Base-by-base conservation (phyloP, 257 asterid species). In the Henckelia pumila region DNA sequence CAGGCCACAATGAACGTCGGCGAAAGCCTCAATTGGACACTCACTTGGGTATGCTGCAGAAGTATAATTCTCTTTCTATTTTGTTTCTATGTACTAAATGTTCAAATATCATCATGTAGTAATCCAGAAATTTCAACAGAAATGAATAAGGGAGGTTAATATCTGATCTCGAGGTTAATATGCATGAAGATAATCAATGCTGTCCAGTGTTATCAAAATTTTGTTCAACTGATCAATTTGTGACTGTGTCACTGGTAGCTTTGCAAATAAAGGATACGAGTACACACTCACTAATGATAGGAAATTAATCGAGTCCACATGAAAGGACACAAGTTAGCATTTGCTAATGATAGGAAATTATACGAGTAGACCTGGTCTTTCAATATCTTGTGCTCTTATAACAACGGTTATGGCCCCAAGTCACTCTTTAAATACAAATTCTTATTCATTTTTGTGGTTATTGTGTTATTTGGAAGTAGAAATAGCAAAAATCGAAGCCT, bases 1-100 rank as follows among this genome's bases (percentile, higher is more conserved):
- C 91, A 10, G 91, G 93, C 64, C 95, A 88, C 74, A 88, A 88
- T 23, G 75, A 84, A 67, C 85, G 95, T 2, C 69, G 95, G 17
- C 71, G 95, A 69, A 88, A 84, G 79, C 89, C 90, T 77, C 89
- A 81, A 13, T 69, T 83, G 14, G 77, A 47, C 21, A 1, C 55
- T 17, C 21, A 5, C 21, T 16, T 47, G 20, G 21, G 92, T 85
- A 81, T 73, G 64, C 68, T 65, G 32, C 71, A 59, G 16, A 13
- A 9, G 14, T 11, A 13, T 10, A 40, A n/a, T 40, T 40, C 14
- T 40, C 17, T 40, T 13, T 40, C 52, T 40, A 11, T 40, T 40
- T 40, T 17, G n/a, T 40, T 37, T 40, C 52, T 40, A 14, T 16
- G 2, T 40, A 4, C 8, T 47, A 47, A 17, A 47, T 5, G 2